Evolutionary conservation across 225 moss, liverwort and hornwort genomes (phyloP).

Genomic region (Straminergon stramineum): DNA sequence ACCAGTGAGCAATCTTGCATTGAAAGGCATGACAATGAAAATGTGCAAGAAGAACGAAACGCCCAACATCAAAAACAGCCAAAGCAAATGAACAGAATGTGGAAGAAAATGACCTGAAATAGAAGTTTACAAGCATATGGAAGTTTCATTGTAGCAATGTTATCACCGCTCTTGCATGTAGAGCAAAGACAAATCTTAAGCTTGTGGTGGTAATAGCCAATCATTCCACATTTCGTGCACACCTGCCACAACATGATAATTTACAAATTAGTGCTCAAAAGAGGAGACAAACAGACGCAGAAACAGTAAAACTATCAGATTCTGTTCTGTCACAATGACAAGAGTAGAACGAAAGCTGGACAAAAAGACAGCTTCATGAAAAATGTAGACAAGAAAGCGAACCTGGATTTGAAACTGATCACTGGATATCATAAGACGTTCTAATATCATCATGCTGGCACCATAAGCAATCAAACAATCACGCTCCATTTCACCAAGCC

Average conservation of each 20-base stretch:
- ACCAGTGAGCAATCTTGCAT: not conserved
- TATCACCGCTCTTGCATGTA: constrained; percentile 80
- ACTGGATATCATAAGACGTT: constrained; percentile 98
- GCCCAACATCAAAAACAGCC: not conserved
- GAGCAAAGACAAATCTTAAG: constrained; percentile 78
- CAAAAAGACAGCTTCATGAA: not conserved
- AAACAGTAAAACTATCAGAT: not conserved
- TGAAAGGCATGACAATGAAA: not conserved
- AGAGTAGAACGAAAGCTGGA: not conserved
- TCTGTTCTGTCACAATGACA: not conserved
- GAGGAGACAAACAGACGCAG: not conserved
- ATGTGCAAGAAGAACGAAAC: not conserved
- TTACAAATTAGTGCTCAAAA: not conserved
- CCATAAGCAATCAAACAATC: constrained; percentile 99
- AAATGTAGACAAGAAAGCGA: not conserved
- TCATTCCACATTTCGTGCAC: constrained; percentile 91
- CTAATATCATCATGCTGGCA: constrained; percentile 99
- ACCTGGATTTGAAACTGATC: constrained; percentile 86
- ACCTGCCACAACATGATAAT: constrained; percentile 43
- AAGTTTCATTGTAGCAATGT: constrained; percentile 96
- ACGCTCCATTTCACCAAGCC: constrained; percentile 99
- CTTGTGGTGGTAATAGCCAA: constrained; percentile 85
- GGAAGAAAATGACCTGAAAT: constrained; percentile 55
- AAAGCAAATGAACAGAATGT: not conserved
- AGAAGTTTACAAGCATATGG: constrained; percentile 99